A percentile compares a stretch with the other conserved stretches of the same genome.
Conservation (phyloP, 163 green algal genomes). For the Volvox carteri region DNA sequence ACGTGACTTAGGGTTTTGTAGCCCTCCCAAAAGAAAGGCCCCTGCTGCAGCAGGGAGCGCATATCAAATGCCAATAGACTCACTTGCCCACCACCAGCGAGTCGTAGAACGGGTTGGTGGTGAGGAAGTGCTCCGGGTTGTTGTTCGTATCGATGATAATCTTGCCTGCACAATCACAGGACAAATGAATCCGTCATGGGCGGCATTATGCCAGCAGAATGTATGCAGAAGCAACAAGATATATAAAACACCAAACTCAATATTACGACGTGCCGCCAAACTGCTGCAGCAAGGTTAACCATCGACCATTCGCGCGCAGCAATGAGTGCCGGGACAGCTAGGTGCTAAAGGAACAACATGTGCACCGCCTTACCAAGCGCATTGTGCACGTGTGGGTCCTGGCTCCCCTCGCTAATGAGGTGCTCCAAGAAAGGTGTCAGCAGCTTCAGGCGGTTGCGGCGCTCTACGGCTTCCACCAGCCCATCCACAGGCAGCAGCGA, state of each 20-base stretch:
- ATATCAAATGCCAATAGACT: constrained; percentile 8
- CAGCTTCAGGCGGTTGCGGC: constrained; percentile 93
- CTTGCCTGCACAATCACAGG: constrained; percentile 87
- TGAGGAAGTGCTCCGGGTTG: constrained; percentile 99
- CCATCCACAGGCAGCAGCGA: constrained; percentile 95
- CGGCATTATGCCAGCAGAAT: not conserved
- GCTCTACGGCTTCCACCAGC: constrained; percentile 94
- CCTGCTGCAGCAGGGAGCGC: no score
- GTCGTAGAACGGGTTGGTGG: constrained; percentile 99
- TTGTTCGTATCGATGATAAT: constrained; percentile 99
- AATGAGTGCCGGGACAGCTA: not conserved
- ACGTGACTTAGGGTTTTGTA: no score
- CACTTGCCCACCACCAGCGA: constrained; percentile 93
- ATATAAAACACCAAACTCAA: not conserved
- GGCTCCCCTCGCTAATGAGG: constrained; percentile 91
- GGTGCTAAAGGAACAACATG: not conserved
- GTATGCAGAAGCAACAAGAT: not conserved
- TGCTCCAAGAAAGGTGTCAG: constrained; percentile 98
- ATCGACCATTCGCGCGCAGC: no score
- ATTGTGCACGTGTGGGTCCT: constrained; percentile 92
- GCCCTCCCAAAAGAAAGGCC: no score
- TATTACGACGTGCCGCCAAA: no score
- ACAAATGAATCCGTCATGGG: no score
- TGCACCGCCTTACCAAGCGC: constrained; percentile 77
- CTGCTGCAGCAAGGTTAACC: no score